Conservation (phyloP, 2,329 filamentous ascomycete species). For the Diaporthe australafricana region DNA sequence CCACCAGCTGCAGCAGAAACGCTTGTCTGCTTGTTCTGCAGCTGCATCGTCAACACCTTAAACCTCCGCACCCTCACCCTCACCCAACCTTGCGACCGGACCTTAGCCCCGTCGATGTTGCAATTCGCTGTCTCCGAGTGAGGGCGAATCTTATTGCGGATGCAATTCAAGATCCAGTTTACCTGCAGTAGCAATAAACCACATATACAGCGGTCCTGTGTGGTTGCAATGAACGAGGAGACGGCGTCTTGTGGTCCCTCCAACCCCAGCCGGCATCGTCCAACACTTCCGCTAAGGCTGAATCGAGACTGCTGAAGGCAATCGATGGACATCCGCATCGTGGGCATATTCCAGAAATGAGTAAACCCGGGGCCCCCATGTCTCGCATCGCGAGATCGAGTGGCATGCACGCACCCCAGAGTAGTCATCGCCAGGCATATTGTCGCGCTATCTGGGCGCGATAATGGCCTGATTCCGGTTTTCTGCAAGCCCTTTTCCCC, state of each 20-base stretch:
- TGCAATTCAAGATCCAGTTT: slow-evolving; percentile 8
- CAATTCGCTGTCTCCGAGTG: slow-evolving; percentile 10
- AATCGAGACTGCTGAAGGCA: slow-evolving; percentile 15
- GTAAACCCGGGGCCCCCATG: background rate
- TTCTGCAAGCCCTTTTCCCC: background rate
- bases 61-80: background rate
- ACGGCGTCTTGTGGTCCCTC: background rate
- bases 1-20: background rate
- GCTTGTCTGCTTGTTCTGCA: background rate
- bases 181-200: background rate
- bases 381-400: background rate
- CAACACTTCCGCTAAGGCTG: background rate
- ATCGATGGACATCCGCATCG: background rate
- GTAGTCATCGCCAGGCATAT: background rate
- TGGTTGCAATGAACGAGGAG: slow-evolving; percentile 10
- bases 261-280: background rate
- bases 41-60: background rate
- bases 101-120: background rate
- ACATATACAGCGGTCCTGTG: background rate
- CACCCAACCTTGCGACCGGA: background rate
- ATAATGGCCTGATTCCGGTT: slow-evolving; percentile 4
- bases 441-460: slow-evolving; percentile 1
- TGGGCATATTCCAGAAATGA: background rate
- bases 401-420: background rate
- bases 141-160: slow-evolving; percentile 1